Evolutionary conservation across 2,329 filamentous ascomycete species (phyloP).

Genomic region (Botrytis pseudocinerea): DNA sequence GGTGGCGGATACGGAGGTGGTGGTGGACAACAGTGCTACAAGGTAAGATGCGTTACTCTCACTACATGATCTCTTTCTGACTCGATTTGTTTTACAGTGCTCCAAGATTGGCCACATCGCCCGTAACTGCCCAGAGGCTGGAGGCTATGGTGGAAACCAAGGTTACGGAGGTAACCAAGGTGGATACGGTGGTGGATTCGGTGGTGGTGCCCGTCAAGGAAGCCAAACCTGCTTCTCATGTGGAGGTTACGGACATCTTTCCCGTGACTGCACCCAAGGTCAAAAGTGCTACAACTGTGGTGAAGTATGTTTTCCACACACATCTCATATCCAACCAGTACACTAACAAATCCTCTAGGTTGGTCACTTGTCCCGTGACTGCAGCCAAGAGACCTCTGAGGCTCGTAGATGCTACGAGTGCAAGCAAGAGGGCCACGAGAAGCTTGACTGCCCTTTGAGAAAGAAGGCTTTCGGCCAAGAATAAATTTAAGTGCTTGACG

Average conservation of each 20-base stretch:
- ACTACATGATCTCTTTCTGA: conserved; percentile 17
- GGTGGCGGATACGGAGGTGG: conserved; percentile 44
- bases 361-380: conserved; percentile 63
- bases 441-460: conserved; percentile 75
- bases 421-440: conserved; percentile 64
- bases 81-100: conserved; percentile 55
- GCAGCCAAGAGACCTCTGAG: conserved; percentile 83
- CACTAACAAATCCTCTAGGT: conserved; percentile 11
- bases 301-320: conserved; percentile 72
- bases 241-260: conserved; percentile 96
- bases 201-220: conserved; percentile 52
- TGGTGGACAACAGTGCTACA: conserved; percentile 79
- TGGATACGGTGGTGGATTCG: conserved; percentile 45
- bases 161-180: conserved; percentile 43
- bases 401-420: conserved; percentile 99
- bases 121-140: conserved; percentile 74
- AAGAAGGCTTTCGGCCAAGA: conserved; percentile 22
- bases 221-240: conserved; percentile 97
- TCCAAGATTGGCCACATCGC: conserved; percentile 96
- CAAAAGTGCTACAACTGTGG: conserved; percentile 99
- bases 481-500: conserved; percentile 54
- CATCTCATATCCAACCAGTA: neutral
- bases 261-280: conserved; percentile 93
- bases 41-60: conserved; percentile 44
- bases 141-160: conserved; percentile 42